These are phyloP conservation scores for Evansstolkia leycettana DNA, from an alignment of 495 filamentous ascomycete genomes.

Conservation along the genomic window DNA sequence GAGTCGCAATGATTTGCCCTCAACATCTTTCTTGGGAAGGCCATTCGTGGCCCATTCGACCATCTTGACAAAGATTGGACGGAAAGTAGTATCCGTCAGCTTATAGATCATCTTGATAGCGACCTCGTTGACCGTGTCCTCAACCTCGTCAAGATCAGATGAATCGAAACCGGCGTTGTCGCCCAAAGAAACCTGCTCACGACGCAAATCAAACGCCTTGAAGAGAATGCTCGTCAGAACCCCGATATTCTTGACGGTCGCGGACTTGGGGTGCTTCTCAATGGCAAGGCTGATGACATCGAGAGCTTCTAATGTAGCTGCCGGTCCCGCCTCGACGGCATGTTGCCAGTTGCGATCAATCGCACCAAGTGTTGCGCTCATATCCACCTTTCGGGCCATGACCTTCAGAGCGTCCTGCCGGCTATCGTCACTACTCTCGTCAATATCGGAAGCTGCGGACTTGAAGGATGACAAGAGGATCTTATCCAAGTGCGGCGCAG, in stretches of 20 bases:
- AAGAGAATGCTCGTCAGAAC: slow-evolving; percentile 59
- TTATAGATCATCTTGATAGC: slow-evolving; percentile 88
- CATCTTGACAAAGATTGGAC: slow-evolving; percentile 76
- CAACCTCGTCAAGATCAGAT: slow-evolving; percentile 48
- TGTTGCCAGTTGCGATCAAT: slow-evolving; percentile 56
- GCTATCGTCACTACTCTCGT: slow-evolving; percentile 45
- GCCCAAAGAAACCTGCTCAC: slow-evolving; percentile 30
- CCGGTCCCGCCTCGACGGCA: slow-evolving; percentile 45
- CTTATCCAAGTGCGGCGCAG: slow-evolving; percentile 54
- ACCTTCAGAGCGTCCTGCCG: slow-evolving; percentile 57
- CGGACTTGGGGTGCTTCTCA: slow-evolving; percentile 62
- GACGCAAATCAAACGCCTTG: slow-evolving; percentile 59
- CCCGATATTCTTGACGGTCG: slow-evolving; percentile 54
- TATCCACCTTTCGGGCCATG: slow-evolving; percentile 58
- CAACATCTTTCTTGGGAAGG: slow-evolving; percentile 45
- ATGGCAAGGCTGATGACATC: slow-evolving; percentile 53
- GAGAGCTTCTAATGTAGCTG: slow-evolving; percentile 55
- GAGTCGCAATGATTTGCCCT: slow-evolving; percentile 42
- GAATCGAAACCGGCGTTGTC: slow-evolving; percentile 28
- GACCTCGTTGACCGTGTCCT: slow-evolving; percentile 49
- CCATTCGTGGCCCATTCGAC: slow-evolving; percentile 61
- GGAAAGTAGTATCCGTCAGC: slow-evolving; percentile 89
- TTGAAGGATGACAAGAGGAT: slow-evolving; percentile 55
- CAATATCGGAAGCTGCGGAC: slow-evolving; percentile 45
- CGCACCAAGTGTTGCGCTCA: slow-evolving; percentile 53